Evolutionary conservation across 371 early-diverging fungal genomes (phyloP).

Genomic region (Syncephalastrum sp.): DNA sequence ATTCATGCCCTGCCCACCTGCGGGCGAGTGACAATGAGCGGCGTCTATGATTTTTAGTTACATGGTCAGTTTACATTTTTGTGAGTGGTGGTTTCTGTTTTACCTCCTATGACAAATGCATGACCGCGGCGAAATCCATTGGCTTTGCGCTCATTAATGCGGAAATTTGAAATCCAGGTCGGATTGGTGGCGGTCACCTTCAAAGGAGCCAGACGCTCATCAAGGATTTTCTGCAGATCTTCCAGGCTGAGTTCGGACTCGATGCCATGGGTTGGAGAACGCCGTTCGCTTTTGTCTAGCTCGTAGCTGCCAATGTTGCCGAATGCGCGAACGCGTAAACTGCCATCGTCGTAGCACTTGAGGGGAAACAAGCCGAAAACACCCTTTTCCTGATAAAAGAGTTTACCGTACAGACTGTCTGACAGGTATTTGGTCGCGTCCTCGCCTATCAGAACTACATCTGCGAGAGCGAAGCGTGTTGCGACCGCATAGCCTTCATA

Average conservation of each 20-base stretch:
- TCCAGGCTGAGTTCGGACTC: not conserved
- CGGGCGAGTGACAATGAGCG: conserved; percentile 47
- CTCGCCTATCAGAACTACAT: conserved; percentile 20
- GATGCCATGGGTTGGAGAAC: too few species aligned
- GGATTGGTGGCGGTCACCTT: conserved; percentile 10
- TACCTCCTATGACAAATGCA: conserved; percentile 45
- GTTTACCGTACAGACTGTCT: too few species aligned
- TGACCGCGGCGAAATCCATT: conserved; percentile 33
- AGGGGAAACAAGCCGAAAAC: too few species aligned
- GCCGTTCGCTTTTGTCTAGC: too few species aligned
- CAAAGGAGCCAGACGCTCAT: conserved; percentile 7
- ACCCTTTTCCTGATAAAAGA: too few species aligned
- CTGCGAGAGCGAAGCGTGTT: conserved; percentile 31
- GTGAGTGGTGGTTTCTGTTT: not conserved
- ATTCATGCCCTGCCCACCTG: conserved; percentile 45
- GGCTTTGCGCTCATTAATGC: conserved; percentile 43
- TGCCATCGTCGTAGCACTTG: too few species aligned
- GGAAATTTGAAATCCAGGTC: conserved; percentile 27
- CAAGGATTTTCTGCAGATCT: conserved; percentile 3
- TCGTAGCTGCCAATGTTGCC: too few species aligned
- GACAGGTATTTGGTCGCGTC: conserved; percentile 2
- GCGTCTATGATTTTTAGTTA: conserved; percentile 22
- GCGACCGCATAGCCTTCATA: conserved; percentile 31
- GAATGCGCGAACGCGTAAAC: too few species aligned
- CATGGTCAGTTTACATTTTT: not conserved